Evolutionary conservation across 1,284 basidiomycete genomes (phyloP), one percentile per base, ranked within the genome.

Genomic region (Boletus subluridellus): DNA sequence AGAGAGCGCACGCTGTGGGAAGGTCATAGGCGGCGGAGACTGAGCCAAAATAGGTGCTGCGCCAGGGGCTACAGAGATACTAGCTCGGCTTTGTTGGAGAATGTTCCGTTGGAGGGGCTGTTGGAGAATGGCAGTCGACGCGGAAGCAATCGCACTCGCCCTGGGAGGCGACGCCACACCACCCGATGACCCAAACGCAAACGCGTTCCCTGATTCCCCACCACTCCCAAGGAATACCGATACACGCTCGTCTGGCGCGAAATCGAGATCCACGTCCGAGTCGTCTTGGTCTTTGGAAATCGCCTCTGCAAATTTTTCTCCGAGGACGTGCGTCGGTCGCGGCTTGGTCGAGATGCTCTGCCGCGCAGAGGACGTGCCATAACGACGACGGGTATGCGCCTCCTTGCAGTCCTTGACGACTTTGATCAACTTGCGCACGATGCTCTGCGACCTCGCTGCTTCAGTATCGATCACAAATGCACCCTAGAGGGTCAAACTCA

Each of bases 371-470:
- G 59, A 53, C 17, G 70, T 67, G 17, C 69, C 63, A 57, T 64
- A 63, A n/a, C 59, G 70, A 42, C 68, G 74, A 17, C 78, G 80
- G 3, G 80, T 82, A 68, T 90, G 86, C 1, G 79, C 80, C 52
- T 85, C 82, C 69, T 87, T 89, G 69, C 89, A 90, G 59, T 92
- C 88, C 65, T 88, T 83, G 42, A 87, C 85, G 42, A 93, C 84
- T 67, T 92, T 92, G 71, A 87, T 85, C 59, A 95, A 74, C 66
- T 89, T 88, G 63, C 85, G 83, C 30, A 93, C 87, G 64, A 92
- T 89, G 65, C 82, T 85, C 88, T 90, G 50, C 21, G 49, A 61
- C 7, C 41, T 6, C 53, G 17, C 26, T 1, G n/a, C n/a, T 49
- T 63, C 12, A 72, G 55, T 52, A 57, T 44, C 39, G 1, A 60